phyloP scores from a whole-genome alignment of 768 basidiomycete species.

The Lactarius psammicola region DNA sequence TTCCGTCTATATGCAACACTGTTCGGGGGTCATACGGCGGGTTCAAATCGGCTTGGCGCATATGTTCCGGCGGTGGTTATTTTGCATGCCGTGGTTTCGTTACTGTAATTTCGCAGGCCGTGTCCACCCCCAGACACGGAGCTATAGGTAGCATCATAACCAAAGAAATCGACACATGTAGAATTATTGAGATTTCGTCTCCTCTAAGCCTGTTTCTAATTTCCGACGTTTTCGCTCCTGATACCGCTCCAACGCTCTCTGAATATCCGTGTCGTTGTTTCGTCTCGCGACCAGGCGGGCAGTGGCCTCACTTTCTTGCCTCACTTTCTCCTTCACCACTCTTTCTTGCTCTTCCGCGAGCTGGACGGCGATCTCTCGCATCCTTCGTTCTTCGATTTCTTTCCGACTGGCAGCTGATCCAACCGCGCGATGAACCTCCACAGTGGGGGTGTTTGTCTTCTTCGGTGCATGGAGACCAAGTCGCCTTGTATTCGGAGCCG shows the following conservation, averaged over 20 bases:
- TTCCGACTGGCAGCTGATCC: constrained; percentile 76
- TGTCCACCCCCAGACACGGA: not conserved
- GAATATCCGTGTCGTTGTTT: constrained; percentile 71
- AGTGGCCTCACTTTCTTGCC: constrained; percentile 60
- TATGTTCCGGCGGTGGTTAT: not conserved
- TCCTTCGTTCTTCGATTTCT: constrained; percentile 84
- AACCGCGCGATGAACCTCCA: constrained; percentile 67
- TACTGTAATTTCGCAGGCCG: not conserved
- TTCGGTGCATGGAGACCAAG: constrained; percentile 47
- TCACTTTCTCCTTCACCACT: constrained; percentile 52
- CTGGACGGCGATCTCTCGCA: constrained; percentile 73
- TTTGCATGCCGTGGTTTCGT: not conserved
- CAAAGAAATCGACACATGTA: not conserved
- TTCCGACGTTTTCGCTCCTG: constrained; percentile 76
- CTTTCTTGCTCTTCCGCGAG: constrained; percentile 72
- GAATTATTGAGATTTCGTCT: not conserved
- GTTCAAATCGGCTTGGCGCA: not conserved
- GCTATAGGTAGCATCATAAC: not conserved
- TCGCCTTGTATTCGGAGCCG: constrained; percentile 74
- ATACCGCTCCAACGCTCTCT: constrained; percentile 73
- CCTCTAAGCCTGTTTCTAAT: constrained; percentile 44
- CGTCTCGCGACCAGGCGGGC: constrained; percentile 68
- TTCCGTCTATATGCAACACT: not conserved
- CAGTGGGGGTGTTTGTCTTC: constrained; percentile 36
- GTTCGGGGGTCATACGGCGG: not conserved